These are phyloP conservation scores for Juncus inflexus DNA, from an alignment of 176 grass and related monocot species.

Conservation along the genomic window DNA sequence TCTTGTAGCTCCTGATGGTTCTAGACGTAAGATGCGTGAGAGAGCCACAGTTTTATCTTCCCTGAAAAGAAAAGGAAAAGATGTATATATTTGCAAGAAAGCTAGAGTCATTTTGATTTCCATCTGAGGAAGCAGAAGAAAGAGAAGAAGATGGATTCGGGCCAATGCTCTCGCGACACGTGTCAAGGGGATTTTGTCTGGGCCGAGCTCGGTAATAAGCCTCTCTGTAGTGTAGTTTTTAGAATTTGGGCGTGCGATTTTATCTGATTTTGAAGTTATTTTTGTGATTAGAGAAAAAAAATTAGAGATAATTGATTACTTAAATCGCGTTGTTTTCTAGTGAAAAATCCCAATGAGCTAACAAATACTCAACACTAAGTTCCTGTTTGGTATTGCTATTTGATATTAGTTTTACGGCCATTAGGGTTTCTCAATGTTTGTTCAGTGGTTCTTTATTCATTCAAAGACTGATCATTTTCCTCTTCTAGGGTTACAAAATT, in stretches of 20 bases:
- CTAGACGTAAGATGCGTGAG: too few relatives aligned
- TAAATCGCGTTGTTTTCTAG: too few relatives aligned
- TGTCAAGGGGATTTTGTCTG: slow-evolving; percentile 18
- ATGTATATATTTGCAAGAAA: not conserved
- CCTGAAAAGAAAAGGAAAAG: slow-evolving; percentile 1
- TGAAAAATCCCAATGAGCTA: too few relatives aligned
- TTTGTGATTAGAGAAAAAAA: too few relatives aligned
- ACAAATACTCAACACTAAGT: too few relatives aligned
- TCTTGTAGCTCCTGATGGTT: too few relatives aligned
- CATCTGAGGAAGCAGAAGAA: not conserved
- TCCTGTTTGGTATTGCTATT: too few relatives aligned
- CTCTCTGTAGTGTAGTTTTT: slow-evolving; percentile 21
- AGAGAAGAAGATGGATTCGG: slow-evolving; percentile 52
- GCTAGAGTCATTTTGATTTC: not conserved
- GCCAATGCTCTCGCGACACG: slow-evolving; percentile 53
- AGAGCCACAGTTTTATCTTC: not conserved
- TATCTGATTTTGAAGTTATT: not conserved
- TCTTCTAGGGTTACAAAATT: not conserved
- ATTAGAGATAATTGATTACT: too few relatives aligned
- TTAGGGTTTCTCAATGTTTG: slow-evolving; percentile 6
- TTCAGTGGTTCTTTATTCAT: not conserved
- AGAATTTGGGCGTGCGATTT: slow-evolving; percentile 33
- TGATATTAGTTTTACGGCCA: not conserved
- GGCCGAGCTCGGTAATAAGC: slow-evolving; percentile 64
- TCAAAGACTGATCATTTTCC: not conserved